A percentile compares a stretch with the other conserved stretches of the same genome.
These are phyloP conservation scores for Venturia effusa DNA, from an alignment of 2,329 filamentous ascomycete species.

Conservation along the genomic window DNA sequence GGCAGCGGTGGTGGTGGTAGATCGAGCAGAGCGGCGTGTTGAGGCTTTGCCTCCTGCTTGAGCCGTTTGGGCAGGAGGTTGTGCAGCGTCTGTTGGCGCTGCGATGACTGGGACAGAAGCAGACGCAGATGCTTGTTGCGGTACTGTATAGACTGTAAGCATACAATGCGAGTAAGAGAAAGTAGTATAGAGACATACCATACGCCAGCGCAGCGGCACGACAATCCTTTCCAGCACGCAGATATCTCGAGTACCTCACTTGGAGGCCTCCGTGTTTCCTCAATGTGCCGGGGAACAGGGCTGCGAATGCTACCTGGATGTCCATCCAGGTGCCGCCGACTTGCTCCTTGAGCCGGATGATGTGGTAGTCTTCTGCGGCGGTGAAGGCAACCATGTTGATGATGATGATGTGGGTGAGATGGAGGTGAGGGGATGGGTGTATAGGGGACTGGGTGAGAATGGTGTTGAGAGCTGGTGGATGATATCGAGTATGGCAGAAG, in stretches of 20 bases:
- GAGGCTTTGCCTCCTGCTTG: constrained; percentile 4
- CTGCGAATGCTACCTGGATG: background rate
- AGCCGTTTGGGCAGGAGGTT: background rate
- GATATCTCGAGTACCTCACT: constrained; percentile 2
- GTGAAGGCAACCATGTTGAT: background rate
- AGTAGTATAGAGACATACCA: background rate
- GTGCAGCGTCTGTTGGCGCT: background rate
- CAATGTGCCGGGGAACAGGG: background rate
- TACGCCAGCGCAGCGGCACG: background rate
- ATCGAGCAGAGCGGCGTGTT: background rate
- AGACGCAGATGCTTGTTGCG: no score
- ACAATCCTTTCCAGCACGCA: background rate
- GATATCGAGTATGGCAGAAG: background rate
- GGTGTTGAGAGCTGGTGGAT: background rate
- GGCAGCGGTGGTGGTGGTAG: background rate
- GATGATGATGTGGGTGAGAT: background rate
- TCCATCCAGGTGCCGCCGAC: background rate
- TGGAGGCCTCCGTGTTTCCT: background rate
- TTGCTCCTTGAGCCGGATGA: constrained; percentile 6
- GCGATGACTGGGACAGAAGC: background rate
- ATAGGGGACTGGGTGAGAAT: background rate
- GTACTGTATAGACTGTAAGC: background rate
- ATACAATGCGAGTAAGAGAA: background rate
- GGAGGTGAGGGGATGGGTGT: background rate
- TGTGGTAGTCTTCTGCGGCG: background rate